phyloP scores from a whole-genome alignment of 2,329 filamentous ascomycete genomes.

The Fusarium robinianum region DNA sequence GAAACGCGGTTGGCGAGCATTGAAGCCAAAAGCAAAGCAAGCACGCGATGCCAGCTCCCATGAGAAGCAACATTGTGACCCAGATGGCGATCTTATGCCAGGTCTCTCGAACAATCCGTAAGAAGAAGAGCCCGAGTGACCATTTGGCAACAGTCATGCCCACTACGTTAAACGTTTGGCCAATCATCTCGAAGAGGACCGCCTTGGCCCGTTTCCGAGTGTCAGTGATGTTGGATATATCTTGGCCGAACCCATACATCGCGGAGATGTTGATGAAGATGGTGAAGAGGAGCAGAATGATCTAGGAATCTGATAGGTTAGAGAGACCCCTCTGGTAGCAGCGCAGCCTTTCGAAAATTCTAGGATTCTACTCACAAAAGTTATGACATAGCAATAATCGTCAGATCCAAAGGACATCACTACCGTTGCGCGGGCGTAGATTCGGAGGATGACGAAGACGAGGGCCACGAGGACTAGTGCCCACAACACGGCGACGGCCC shows the following conservation, averaged over 20 bases:
- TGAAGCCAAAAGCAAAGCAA: constrained; percentile 14
- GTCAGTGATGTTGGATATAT: constrained; percentile 26
- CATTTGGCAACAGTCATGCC: constrained; percentile 46
- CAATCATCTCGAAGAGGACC: constrained; percentile 38
- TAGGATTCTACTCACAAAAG: not conserved
- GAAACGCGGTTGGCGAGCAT: constrained; percentile 15
- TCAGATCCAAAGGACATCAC: constrained; percentile 39
- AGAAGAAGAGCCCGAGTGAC: constrained; percentile 44
- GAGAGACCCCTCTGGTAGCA: not conserved
- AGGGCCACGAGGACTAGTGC: constrained; percentile 29
- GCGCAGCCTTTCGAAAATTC: not conserved
- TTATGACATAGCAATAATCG: constrained; percentile 38
- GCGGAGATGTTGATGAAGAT: constrained; percentile 38
- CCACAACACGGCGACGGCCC: constrained; percentile 35
- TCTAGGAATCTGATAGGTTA: not conserved
- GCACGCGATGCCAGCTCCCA: constrained; percentile 7
- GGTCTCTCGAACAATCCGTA: constrained; percentile 40
- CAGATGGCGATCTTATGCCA: constrained; percentile 44
- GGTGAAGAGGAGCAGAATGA: constrained; percentile 40
- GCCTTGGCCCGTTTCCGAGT: constrained; percentile 31
- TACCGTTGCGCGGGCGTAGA: constrained; percentile 42
- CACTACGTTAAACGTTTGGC: constrained; percentile 42
- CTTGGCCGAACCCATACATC: constrained; percentile 42
- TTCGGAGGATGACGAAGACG: constrained; percentile 41
- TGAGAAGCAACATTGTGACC: constrained; percentile 29